phyloP scores from a whole-genome alignment of 2,329 filamentous ascomycete genomes.

The Cladobotryum protrusum region DNA sequence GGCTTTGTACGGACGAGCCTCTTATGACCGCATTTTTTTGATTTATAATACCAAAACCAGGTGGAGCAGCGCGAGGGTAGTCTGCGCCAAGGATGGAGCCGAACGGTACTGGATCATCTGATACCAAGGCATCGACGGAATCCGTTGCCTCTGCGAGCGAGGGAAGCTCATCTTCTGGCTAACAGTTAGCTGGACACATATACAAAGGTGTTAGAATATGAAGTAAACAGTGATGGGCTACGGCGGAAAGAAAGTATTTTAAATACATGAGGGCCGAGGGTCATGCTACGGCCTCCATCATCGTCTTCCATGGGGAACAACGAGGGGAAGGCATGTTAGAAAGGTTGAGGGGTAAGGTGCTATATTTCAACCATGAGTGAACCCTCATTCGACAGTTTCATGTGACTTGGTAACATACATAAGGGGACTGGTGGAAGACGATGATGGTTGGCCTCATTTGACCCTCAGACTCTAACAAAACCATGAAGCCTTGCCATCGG shows the following conservation, averaged over 20 bases:
- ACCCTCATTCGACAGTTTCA: conserved; percentile 25
- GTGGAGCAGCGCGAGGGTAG: conserved; percentile 22
- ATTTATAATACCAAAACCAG: conserved; percentile 23
- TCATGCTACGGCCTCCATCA: conserved; percentile 55
- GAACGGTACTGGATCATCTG: conserved; percentile 41
- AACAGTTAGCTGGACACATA: conserved; percentile 35
- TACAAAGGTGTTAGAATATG: conserved; percentile 3
- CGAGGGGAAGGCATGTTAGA: conserved; percentile 26
- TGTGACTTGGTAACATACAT: conserved; percentile 59
- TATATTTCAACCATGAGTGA: conserved; percentile 38
- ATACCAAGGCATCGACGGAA: conserved; percentile 64
- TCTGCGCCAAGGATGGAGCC: conserved; percentile 3
- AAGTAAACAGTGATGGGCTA: conserved; percentile 5
- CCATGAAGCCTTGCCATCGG: conserved; percentile 2
- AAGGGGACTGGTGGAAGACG: conserved; percentile 55
- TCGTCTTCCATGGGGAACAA: conserved; percentile 50
- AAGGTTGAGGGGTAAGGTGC: conserved; percentile 29
- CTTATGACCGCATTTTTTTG: conserved; percentile 16
- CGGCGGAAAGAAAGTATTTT: conserved; percentile 17
- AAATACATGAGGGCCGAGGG: conserved; percentile 35
- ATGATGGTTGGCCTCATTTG: conserved; percentile 62
- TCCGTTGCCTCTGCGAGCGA: conserved; percentile 55
- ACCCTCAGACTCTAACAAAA: conserved; percentile 13
- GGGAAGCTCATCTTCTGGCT: conserved; percentile 56
- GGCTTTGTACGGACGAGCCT: conserved; percentile 16